These are phyloP conservation scores for Blumeria hordei DNA, from an alignment of 2,329 filamentous ascomycete species.

Conservation along the genomic window DNA sequence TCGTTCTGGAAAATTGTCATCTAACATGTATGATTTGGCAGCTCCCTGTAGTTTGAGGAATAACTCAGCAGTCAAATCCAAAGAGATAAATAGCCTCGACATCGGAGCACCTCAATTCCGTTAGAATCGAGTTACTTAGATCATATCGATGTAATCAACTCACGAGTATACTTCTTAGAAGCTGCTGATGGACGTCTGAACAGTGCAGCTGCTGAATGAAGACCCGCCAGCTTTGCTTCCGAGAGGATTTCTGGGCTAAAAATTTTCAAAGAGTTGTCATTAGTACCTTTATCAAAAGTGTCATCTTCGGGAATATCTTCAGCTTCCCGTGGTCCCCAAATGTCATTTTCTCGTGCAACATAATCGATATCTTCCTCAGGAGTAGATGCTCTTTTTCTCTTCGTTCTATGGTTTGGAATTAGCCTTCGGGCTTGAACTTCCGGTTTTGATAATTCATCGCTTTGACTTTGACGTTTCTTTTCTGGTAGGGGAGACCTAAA, in stretches of 20 bases:
- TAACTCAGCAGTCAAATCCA: constrained; percentile 11
- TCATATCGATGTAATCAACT: not conserved
- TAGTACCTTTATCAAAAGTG: not conserved
- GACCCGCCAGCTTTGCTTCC: constrained; percentile 10
- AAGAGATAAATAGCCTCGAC: constrained; percentile 11
- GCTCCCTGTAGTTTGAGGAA: constrained; percentile 13
- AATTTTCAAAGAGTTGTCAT: not conserved
- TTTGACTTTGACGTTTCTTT: too few species aligned
- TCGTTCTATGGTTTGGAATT: too few species aligned
- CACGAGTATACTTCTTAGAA: constrained; percentile 13
- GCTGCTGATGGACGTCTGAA: constrained; percentile 11
- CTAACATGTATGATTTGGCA: constrained; percentile 15
- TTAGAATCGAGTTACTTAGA: constrained; percentile 1
- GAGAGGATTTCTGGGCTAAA: constrained; percentile 3
- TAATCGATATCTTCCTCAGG: not conserved
- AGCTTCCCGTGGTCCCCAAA: constrained; percentile 12
- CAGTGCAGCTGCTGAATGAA: constrained; percentile 12
- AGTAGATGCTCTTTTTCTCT: not conserved
- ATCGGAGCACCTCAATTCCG: constrained; percentile 10
- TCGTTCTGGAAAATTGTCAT: constrained; percentile 12
- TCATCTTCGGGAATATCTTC: constrained; percentile 1
- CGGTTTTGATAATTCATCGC: too few species aligned
- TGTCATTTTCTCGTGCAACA: constrained; percentile 9
- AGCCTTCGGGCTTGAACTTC: too few species aligned
- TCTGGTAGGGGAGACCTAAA: too few species aligned